phyloP scores from a whole-genome alignment of 176 grass and related monocot species.

The Eremochloa ophiuroides region DNA sequence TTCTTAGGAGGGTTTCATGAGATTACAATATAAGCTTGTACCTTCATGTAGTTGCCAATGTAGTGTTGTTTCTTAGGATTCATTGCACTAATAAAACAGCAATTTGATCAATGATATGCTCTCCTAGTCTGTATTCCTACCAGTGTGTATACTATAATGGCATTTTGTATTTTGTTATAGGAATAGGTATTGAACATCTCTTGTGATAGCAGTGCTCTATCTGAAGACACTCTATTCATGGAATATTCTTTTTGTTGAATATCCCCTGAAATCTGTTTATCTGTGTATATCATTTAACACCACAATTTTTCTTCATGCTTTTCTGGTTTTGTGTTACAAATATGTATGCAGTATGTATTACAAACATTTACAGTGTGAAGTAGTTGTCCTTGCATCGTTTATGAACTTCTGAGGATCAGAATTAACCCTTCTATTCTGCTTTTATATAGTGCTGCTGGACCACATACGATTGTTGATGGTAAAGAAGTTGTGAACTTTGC shows the following conservation, averaged over 20 bases:
- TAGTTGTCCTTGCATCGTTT: slow-evolving; percentile 10
- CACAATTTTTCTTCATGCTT: not conserved
- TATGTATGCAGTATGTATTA: slow-evolving; percentile 5
- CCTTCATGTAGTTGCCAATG: not conserved
- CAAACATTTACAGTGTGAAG: not conserved
- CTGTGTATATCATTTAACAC: not conserved
- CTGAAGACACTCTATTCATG: not conserved
- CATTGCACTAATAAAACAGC: not conserved
- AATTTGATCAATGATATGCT: not conserved
- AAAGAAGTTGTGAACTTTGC: slow-evolving; percentile 97
- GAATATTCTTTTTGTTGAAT: slow-evolving; percentile 2
- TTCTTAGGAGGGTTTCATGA: not conserved
- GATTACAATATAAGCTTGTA: not conserved
- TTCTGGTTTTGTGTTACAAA: not conserved
- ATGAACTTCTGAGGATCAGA: not conserved
- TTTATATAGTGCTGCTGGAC: slow-evolving; percentile 70
- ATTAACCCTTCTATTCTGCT: slow-evolving; percentile 26
- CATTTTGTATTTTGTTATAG: not conserved
- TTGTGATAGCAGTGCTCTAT: not conserved
- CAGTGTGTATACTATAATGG: not conserved
- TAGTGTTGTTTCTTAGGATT: not conserved
- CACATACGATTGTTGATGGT: slow-evolving; percentile 71
- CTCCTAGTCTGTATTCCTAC: not conserved
- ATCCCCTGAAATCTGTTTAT: slow-evolving; percentile 8
- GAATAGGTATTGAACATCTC: not conserved